Evolutionary conservation across 148 eudicot genomes (phyloP).

Genomic region (Pharnaceum exiguum): DNA sequence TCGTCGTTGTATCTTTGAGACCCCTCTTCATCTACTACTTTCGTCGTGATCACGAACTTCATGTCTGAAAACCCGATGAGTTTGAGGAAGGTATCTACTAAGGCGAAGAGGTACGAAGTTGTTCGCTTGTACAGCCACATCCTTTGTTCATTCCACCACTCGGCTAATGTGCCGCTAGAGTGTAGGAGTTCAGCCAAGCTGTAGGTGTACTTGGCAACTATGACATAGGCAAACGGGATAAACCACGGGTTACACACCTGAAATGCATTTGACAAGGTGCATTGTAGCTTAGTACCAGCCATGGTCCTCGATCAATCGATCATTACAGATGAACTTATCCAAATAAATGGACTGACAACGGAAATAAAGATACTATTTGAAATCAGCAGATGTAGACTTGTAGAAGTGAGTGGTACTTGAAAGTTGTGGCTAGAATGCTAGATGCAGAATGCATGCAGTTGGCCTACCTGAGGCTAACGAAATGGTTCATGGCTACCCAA

Average conservation of each 20-base stretch:
- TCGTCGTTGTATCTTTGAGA: conserved; percentile 48
- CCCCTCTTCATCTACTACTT: conserved; percentile 45
- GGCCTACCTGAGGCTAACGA: no score
- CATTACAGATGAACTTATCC: no score
- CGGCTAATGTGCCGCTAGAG: conserved; percentile 48
- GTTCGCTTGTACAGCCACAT: conserved; percentile 86
- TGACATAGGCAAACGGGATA: conserved; percentile 53
- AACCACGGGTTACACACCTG: conserved; percentile 73
- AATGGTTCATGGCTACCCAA: no score
- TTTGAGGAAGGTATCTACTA: conserved; percentile 34
- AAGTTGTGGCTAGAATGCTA: no score
- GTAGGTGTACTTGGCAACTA: conserved; percentile 23
- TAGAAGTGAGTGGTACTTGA: no score
- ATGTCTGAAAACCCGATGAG: conserved; percentile 39
- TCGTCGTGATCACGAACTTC: conserved; percentile 50
- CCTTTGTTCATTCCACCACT: conserved; percentile 92
- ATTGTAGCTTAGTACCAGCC: no score
- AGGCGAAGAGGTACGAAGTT: conserved; percentile 61
- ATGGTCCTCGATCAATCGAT: no score
- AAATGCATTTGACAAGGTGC: not conserved
- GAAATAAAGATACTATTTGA: no score
- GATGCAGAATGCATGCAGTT: no score
- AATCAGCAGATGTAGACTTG: no score
- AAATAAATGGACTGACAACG: no score
- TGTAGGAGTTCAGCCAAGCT: conserved; percentile 52